These are phyloP conservation scores for Ustilago xerochloae DNA, from an alignment of 1,284 basidiomycete species.

Conservation along the genomic window DNA sequence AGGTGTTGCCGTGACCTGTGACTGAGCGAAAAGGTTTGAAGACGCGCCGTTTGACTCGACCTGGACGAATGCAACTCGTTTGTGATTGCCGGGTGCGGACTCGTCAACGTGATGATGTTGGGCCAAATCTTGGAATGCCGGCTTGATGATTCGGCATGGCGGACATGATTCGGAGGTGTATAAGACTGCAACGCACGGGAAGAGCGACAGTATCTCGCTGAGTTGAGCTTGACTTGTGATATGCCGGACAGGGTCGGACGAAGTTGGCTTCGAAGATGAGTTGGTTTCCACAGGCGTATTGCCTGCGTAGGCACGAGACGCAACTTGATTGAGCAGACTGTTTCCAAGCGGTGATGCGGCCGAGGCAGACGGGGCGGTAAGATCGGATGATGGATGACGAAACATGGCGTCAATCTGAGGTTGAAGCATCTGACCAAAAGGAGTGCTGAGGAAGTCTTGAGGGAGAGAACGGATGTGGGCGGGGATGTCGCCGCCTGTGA, in stretches of 20 bases:
- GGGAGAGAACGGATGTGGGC: slow-evolving; percentile 70
- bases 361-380: slow-evolving; percentile 3
- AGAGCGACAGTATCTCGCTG: slow-evolving; percentile 42
- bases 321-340: slow-evolving; percentile 69
- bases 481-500: slow-evolving; percentile 64
- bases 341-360: not conserved
- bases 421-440: slow-evolving; percentile 84
- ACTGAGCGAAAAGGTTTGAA: slow-evolving; percentile 13
- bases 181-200: slow-evolving; percentile 76
- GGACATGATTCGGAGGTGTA: slow-evolving; percentile 75
- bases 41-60: slow-evolving; percentile 63
- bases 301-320: slow-evolving; percentile 71
- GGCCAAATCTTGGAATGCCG: slow-evolving; percentile 75
- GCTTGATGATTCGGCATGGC: slow-evolving; percentile 76
- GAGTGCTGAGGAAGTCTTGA: slow-evolving; percentile 87
- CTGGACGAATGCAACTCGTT: slow-evolving; percentile 59
- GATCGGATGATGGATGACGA: slow-evolving; percentile 13
- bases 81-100: slow-evolving; percentile 21
- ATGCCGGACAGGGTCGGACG: slow-evolving; percentile 72
- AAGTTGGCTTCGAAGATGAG: slow-evolving; percentile 72
- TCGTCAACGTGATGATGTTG: slow-evolving; percentile 70
- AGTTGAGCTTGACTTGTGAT: slow-evolving; percentile 36
- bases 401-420: slow-evolving; percentile 79
- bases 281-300: slow-evolving; percentile 65
- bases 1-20: slow-evolving; percentile 80